Evolutionary conservation across 345 rosid genomes (phyloP).

Genomic region (Cardamine chenopodiifolia): DNA sequence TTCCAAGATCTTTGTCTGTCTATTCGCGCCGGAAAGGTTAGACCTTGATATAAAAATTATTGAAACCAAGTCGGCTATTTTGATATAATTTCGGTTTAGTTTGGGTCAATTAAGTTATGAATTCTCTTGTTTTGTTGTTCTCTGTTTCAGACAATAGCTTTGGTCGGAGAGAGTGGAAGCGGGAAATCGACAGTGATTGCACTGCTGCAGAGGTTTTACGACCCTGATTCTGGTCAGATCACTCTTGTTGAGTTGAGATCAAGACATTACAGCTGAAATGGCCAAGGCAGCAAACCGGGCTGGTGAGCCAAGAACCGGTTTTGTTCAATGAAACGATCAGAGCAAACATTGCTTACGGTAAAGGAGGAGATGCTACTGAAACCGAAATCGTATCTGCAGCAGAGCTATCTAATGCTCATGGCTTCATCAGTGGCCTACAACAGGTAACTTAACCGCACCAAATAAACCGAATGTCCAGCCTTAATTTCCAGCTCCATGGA

Average conservation of each 20-base stretch:
- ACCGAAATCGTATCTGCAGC: slow-evolving; percentile 70
- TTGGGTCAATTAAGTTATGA: neutral
- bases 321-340: slow-evolving; percentile 73
- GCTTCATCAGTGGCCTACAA: slow-evolving; percentile 75
- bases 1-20: slow-evolving; percentile 62
- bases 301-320: slow-evolving; percentile 81
- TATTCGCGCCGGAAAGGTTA: slow-evolving; percentile 79
- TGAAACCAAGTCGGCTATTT: neutral
- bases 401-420: slow-evolving; percentile 77
- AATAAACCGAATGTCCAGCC: neutral
- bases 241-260: slow-evolving; percentile 72
- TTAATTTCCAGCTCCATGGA: neutral
- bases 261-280: slow-evolving; percentile 63
- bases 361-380: slow-evolving; percentile 68
- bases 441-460: slow-evolving; percentile 49
- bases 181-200: slow-evolving; percentile 82
- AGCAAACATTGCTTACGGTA: slow-evolving; percentile 81
- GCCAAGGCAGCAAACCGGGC: slow-evolving; percentile 80
- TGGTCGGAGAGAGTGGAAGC: slow-evolving; percentile 89
- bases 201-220: slow-evolving; percentile 73
- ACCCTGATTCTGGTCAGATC: slow-evolving; percentile 74
- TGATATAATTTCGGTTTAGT: neutral
- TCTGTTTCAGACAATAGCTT: slow-evolving; percentile 66
- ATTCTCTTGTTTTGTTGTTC: neutral
- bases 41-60: neutral